phyloP scores from a whole-genome alignment of 192 early-diverging fungal genomes.

The Umbelopsis ramanniana region DNA sequence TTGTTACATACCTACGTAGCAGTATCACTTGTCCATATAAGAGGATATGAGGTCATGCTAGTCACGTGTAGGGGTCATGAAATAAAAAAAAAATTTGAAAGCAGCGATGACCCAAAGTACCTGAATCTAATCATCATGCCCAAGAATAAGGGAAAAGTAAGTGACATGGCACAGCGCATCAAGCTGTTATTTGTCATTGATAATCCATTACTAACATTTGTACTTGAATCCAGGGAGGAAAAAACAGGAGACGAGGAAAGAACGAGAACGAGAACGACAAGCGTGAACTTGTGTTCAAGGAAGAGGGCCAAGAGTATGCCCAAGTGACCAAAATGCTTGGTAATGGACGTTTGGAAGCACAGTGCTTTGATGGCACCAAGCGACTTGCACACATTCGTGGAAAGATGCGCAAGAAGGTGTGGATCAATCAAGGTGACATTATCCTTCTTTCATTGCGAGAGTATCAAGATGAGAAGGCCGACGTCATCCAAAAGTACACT shows the following conservation, averaged over 20 bases:
- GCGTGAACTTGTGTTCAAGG: conserved; percentile 96
- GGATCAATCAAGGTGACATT: conserved; percentile 92
- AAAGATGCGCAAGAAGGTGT: conserved; percentile 97
- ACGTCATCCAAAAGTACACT: conserved; percentile 95
- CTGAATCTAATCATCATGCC: conserved; percentile 62
- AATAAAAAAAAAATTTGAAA: conserved; percentile 28
- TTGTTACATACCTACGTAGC: no score
- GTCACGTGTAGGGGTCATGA: neutral
- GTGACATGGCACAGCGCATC: neutral
- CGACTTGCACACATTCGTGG: conserved; percentile 96
- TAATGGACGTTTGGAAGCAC: conserved; percentile 90
- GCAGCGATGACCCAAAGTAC: neutral
- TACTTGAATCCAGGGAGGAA: conserved; percentile 67
- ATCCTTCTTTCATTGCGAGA: conserved; percentile 89
- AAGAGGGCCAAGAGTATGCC: conserved; percentile 98
- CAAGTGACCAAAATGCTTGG: conserved; percentile 95
- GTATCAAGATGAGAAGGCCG: conserved; percentile 91
- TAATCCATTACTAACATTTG: no score
- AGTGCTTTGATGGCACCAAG: conserved; percentile 89
- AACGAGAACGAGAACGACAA: conserved; percentile 95
- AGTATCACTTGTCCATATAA: neutral
- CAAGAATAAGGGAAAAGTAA: conserved; percentile 97
- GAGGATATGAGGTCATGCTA: conserved; percentile 14
- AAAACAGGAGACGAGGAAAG: conserved; percentile 93
- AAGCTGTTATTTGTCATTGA: neutral